phyloP scores from a whole-genome alignment of 1,139 yeast genomes.

The Lipomyces yarrowii region DNA sequence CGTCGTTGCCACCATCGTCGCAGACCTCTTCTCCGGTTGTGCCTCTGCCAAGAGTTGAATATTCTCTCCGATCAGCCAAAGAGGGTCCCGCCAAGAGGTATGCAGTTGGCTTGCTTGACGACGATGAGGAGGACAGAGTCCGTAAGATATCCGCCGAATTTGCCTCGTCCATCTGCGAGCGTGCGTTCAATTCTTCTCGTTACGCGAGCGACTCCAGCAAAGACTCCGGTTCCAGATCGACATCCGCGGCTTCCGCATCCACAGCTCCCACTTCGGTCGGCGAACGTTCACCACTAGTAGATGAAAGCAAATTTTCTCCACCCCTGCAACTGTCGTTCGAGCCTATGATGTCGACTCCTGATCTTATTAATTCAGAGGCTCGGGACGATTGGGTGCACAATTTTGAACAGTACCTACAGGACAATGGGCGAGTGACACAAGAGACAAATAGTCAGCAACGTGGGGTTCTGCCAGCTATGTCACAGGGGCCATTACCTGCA shows the following conservation, averaged over 20 bases:
- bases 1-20: constrained; percentile 1
- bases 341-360: constrained; percentile 8
- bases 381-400: constrained; percentile 18
- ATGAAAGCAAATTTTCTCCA: constrained; percentile 5
- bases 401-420: constrained; percentile 16
- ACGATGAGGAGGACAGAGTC: constrained; percentile 19
- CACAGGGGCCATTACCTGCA: background rate
- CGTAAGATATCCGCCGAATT: constrained; percentile 29
- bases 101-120: background rate
- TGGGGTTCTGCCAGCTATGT: constrained; percentile 4
- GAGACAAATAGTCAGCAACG: background rate
- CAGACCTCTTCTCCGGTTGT: constrained; percentile 9
- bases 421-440: constrained; percentile 5
- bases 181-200: constrained; percentile 18
- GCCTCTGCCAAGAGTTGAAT: constrained; percentile 1
- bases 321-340: constrained; percentile 15
- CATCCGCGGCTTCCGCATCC: constrained; percentile 15
- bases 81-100: constrained; percentile 9
- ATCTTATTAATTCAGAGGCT: background rate
- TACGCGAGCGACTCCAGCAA: constrained; percentile 12
- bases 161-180: constrained; percentile 27
- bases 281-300: background rate
- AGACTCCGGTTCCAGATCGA: constrained; percentile 10
- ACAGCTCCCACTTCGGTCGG: constrained; percentile 19
- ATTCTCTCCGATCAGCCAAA: constrained; percentile 20